These are phyloP conservation scores for Rosa chinensis DNA, from an alignment of 306 rosid genomes.

Conservation along the genomic window DNA sequence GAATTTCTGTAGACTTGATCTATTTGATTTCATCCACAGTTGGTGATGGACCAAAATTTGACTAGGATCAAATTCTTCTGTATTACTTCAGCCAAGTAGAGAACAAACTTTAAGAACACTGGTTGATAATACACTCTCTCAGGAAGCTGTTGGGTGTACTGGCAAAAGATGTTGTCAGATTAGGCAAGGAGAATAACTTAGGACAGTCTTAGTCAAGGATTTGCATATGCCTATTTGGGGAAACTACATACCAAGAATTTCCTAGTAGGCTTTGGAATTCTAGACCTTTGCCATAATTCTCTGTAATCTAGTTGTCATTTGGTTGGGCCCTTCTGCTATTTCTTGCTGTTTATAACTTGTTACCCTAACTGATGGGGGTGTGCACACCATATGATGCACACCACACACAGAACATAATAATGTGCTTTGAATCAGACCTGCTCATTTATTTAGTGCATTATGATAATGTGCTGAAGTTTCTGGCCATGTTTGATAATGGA, in stretches of 20 bases:
- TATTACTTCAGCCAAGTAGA: neutral
- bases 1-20: neutral
- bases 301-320: too few species aligned
- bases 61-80: neutral
- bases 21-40: neutral
- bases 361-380: neutral
- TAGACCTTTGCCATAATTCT: neutral
- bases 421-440: neutral
- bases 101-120: neutral
- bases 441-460: neutral
- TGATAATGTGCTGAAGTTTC: neutral
- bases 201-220: neutral
- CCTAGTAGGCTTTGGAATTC: neutral
- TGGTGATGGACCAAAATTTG: neutral
- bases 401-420: neutral
- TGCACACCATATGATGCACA: neutral
- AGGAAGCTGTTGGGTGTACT: neutral
- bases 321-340: neutral
- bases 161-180: neutral
- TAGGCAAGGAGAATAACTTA: neutral
- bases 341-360: neutral
- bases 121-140: neutral
- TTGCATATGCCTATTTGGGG: neutral
- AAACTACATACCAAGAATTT: neutral
- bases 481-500: neutral